phyloP scores from a whole-genome alignment of 2,329 filamentous ascomycete genomes.

The Curvularia verruculosa region DNA sequence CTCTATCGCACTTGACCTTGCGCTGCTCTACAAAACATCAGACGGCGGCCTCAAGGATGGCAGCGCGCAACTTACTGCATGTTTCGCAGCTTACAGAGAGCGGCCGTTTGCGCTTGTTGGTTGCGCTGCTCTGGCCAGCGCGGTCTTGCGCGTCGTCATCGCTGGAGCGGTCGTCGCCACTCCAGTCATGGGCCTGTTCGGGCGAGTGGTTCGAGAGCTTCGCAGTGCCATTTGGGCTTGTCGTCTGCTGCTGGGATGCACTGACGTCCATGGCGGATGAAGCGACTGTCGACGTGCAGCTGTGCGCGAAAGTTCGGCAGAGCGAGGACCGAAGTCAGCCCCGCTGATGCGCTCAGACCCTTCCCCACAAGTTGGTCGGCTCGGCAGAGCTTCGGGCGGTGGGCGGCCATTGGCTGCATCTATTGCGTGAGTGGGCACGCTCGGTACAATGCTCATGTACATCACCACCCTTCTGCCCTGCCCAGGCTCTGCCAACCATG shows the following conservation, averaged over 20 bases:
- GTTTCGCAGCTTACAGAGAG: conserved; percentile 69
- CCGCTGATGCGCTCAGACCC: conserved; percentile 26
- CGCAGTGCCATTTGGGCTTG: conserved; percentile 38
- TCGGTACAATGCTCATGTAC: conserved; percentile 10
- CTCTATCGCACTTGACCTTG: conserved; percentile 74
- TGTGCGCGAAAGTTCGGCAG: conserved; percentile 25
- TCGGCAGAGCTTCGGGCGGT: background rate
- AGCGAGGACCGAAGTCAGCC: conserved; percentile 27
- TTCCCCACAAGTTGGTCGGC: conserved; percentile 19
- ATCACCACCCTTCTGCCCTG: conserved; percentile 10
- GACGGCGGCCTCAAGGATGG: background rate
- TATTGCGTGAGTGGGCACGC: background rate
- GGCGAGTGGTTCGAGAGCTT: conserved; percentile 46
- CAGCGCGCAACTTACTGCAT: conserved; percentile 10
- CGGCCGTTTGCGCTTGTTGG: conserved; percentile 57
- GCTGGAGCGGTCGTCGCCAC: conserved; percentile 48
- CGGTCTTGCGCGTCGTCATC: conserved; percentile 48
- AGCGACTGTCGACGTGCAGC: conserved; percentile 31
- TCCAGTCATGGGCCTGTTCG: conserved; percentile 45
- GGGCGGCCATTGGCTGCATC: conserved; percentile 23
- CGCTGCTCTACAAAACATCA: conserved; percentile 61
- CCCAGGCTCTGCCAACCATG: conserved; percentile 12
- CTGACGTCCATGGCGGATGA: conserved; percentile 40
- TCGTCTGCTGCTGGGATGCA: conserved; percentile 34
- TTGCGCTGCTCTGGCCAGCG: conserved; percentile 41